phyloP scores from a whole-genome alignment of 2,329 filamentous ascomycete species.

The Fusarium sp. region DNA sequence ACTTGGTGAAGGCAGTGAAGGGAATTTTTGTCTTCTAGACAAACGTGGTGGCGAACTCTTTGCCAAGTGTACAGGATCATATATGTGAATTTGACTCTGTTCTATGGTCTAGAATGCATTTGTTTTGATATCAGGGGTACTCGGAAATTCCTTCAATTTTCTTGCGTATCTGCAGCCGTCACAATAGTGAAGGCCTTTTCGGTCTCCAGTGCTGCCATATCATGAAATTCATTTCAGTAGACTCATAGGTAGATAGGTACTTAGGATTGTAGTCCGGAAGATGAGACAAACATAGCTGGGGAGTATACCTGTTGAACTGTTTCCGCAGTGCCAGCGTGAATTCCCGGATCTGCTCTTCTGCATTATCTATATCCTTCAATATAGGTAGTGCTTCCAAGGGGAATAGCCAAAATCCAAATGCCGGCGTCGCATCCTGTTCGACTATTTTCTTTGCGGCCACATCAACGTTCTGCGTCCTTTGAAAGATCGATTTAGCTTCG shows the following conservation, averaged over 20 bases:
- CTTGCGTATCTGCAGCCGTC: rapidly evolving
- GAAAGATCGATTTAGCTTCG: not conserved
- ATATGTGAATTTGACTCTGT: no score
- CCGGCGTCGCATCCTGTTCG: not conserved
- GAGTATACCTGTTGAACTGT: not conserved
- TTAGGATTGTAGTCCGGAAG: not conserved
- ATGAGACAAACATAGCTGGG: not conserved
- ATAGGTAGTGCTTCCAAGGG: not conserved
- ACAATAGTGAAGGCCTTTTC: rapidly evolving
- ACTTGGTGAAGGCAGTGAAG: constrained; percentile 10
- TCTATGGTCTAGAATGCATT: not conserved
- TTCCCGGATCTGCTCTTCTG: rapidly evolving
- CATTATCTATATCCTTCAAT: rapidly evolving
- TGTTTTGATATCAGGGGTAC: not conserved
- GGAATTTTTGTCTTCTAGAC: not conserved
- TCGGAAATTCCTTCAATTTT: not conserved
- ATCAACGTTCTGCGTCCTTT: not conserved
- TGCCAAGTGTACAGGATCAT: no score
- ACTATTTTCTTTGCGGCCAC: not conserved
- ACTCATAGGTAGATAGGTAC: no score
- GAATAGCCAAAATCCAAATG: not conserved
- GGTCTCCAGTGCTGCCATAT: not conserved
- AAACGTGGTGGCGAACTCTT: rapidly evolving
- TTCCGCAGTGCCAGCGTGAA: not conserved
- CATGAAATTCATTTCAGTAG: not conserved